A percentile compares a stretch with the other conserved stretches of the same genome.
phyloP scores from a whole-genome alignment of 2,329 filamentous ascomycete genomes.

The Penicillium frequentans region DNA sequence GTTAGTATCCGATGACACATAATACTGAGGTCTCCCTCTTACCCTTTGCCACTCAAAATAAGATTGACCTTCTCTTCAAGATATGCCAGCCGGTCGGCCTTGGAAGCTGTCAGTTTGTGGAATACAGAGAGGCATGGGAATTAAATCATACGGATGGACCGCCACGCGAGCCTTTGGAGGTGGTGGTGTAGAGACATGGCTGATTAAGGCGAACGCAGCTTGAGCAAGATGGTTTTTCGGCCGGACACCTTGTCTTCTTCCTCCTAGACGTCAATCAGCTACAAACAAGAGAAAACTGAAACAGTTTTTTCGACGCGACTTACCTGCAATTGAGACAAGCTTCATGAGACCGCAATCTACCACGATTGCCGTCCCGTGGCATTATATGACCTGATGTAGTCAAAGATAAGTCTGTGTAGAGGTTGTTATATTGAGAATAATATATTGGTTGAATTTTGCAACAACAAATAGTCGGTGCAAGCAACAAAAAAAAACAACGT shows the following conservation, averaged over 20 bases:
- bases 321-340: conserved; percentile 51
- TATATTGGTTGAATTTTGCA: neutral
- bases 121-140: neutral
- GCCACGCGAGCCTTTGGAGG: conserved; percentile 37
- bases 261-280: conserved; percentile 29
- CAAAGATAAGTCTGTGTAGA: neutral
- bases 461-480: neutral
- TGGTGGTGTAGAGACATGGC: conserved; percentile 47
- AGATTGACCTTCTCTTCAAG: conserved; percentile 55
- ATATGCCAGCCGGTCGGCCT: conserved; percentile 54
- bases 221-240: conserved; percentile 54
- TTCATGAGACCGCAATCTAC: conserved; percentile 35
- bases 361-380: conserved; percentile 30
- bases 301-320: conserved; percentile 2
- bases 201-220: conserved; percentile 53
- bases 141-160: conserved; percentile 45
- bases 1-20: neutral
- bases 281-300: neutral
- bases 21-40: conserved; percentile 4
- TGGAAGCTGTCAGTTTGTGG: neutral
- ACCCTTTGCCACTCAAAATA: conserved; percentile 47
- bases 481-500: neutral
- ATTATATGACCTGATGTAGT: conserved; percentile 18
- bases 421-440: neutral
- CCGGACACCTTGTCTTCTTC: conserved; percentile 55